Evolutionary conservation across 2,329 filamentous ascomycete genomes (phyloP).

Genomic region (Sclerotinia nivalis): DNA sequence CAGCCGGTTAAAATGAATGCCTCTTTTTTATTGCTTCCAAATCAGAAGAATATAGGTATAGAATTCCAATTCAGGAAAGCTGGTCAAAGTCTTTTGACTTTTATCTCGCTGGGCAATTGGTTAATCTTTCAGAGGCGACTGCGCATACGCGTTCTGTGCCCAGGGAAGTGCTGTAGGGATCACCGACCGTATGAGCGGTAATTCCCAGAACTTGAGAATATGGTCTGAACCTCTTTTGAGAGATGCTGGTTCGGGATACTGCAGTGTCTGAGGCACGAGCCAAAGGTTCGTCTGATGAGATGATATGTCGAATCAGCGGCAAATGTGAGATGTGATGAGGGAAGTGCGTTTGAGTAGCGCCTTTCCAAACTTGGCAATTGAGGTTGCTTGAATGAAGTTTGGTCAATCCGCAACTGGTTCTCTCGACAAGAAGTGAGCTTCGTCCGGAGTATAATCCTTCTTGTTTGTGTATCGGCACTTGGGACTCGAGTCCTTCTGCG

Average conservation of each 20-base stretch:
- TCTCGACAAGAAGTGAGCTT: background rate
- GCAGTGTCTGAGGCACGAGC: conserved; percentile 39
- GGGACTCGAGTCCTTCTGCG: background rate
- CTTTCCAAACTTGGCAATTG: background rate
- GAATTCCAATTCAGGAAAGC: background rate
- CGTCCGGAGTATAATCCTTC: background rate
- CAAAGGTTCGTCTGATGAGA: conserved; percentile 39
- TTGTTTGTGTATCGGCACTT: background rate
- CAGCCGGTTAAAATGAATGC: conserved; percentile 32
- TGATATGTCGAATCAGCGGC: conserved; percentile 28
- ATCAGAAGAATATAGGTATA: background rate
- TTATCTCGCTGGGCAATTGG: no score
- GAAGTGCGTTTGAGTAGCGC: conserved; percentile 17
- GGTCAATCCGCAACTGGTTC: background rate
- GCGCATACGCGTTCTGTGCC: background rate
- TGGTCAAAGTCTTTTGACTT: background rate
- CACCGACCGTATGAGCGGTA: background rate
- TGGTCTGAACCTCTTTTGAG: conserved; percentile 2
- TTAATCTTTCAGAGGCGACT: background rate
- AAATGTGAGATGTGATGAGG: conserved; percentile 12
- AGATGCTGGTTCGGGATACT: conserved; percentile 30
- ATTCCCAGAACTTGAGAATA: conserved; percentile 11
- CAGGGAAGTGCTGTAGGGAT: background rate
- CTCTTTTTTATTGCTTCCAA: conserved; percentile 16
- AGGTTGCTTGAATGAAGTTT: background rate